Percentiles rank a stretch among this genome's conserved stretches.
Conservation (phyloP, 192 early-diverging fungal genomes). For the Coemansia sp. region DNA sequence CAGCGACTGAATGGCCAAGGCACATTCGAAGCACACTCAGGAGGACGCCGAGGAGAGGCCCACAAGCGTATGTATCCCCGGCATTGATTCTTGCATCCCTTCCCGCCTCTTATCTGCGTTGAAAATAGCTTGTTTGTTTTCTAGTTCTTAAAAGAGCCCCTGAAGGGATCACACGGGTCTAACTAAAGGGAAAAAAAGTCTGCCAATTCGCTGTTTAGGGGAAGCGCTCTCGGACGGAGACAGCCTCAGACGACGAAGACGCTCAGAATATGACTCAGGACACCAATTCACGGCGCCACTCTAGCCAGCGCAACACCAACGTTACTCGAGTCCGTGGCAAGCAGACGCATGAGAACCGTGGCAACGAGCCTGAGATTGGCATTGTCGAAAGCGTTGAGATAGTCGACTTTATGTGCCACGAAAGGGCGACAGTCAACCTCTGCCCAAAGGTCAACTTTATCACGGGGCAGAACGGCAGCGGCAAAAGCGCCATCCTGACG, state of each 20-base stretch:
- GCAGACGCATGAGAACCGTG: constrained; percentile 1
- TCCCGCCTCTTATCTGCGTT: neutral
- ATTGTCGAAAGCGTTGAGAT: constrained; percentile 82
- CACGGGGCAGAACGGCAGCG: constrained; percentile 95
- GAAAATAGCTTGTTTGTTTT: neutral
- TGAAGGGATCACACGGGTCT: neutral
- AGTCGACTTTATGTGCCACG: constrained; percentile 95
- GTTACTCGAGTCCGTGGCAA: constrained; percentile 31
- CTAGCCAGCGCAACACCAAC: constrained; percentile 14
- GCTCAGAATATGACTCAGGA: constrained; percentile 2
- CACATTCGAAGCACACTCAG: constrained; percentile 30
- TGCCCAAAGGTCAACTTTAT: constrained; percentile 93
- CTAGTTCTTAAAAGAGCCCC: neutral
- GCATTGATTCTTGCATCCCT: neutral
- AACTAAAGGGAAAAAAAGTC: neutral
- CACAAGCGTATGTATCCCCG: neutral
- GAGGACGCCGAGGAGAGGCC: constrained; percentile 9
- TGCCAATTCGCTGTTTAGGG: neutral
- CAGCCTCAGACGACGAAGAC: neutral
- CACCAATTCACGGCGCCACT: neutral
- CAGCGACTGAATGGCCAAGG: constrained; percentile 23
- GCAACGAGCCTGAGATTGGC: constrained; percentile 57
- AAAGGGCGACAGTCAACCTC: constrained; percentile 71
- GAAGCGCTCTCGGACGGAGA: constrained; percentile 18
- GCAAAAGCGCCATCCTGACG: constrained; percentile 95